A percentile compares a stretch with the other conserved stretches of the same genome.
Conservation (phyloP, 306 rosid species). For the Sindora glabra region DNA sequence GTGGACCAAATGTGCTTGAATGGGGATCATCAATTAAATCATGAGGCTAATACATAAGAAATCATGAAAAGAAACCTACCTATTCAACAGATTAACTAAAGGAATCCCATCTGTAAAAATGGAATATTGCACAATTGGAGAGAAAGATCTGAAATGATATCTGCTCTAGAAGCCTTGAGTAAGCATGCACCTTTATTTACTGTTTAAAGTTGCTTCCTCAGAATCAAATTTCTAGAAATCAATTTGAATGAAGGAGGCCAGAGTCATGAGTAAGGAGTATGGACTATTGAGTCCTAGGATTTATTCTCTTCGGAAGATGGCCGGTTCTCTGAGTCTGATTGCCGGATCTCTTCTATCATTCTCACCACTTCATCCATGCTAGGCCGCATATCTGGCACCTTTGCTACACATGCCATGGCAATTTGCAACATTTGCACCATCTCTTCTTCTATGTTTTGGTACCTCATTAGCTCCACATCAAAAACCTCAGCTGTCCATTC, state of each 20-base stretch:
- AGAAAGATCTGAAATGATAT: conserved; percentile 31
- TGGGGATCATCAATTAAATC: conserved; percentile 47
- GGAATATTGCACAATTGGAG: conserved; percentile 37
- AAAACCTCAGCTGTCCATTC: conserved; percentile 99
- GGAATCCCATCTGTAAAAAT: conserved; percentile 23
- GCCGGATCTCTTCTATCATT: conserved; percentile 94
- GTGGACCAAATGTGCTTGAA: conserved; percentile 19
- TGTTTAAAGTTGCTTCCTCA: conserved; percentile 36
- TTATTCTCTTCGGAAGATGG: conserved; percentile 91
- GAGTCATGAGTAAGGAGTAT: conserved; percentile 39
- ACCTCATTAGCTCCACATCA: conserved; percentile 86
- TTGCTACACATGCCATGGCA: conserved; percentile 88
- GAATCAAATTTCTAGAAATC: conserved; percentile 20
- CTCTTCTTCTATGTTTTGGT: conserved; percentile 88
- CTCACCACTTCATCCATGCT: conserved; percentile 78
- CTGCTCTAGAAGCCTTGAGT: conserved; percentile 26
- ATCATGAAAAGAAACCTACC: conserved; percentile 28
- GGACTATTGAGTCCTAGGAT: conserved; percentile 80
- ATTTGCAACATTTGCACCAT: conserved; percentile 98
- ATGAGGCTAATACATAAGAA: conserved; percentile 49
- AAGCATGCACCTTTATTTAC: conserved; percentile 35
- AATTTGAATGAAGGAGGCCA: conserved; percentile 2
- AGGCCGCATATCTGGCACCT: conserved; percentile 83
- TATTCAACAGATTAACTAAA: conserved; percentile 19
- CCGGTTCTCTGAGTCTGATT: conserved; percentile 96